These are phyloP conservation scores for Malus fusca DNA, from an alignment of 306 rosid genomes.

Conservation along the genomic window DNA sequence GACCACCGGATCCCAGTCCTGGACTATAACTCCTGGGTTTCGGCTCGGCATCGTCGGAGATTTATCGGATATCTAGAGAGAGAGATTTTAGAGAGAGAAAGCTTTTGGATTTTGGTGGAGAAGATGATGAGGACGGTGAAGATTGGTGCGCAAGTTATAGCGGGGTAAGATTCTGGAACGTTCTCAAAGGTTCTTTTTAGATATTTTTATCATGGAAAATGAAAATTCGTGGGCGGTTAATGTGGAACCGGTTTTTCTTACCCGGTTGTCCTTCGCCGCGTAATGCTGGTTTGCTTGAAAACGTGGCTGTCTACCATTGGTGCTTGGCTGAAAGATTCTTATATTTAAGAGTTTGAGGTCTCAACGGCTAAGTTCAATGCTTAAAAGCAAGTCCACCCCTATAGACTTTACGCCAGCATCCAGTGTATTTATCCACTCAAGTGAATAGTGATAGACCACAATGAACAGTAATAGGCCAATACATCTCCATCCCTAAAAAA, in stretches of 20 bases:
- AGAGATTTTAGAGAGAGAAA: background rate
- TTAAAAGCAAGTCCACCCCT: no score
- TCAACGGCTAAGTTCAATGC: no score
- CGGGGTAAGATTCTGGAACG: background rate
- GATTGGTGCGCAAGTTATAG: background rate
- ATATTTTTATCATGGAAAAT: background rate
- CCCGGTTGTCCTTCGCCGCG: background rate
- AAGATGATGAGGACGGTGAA: background rate
- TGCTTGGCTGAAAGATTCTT: background rate
- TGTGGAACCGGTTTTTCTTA: background rate
- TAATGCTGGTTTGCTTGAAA: background rate
- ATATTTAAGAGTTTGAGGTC: no score
- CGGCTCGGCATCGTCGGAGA: slow-evolving; percentile 54
- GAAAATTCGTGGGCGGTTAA: background rate
- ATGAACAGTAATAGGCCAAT: no score
- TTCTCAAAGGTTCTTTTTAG: slow-evolving; percentile 2
- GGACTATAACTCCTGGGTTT: slow-evolving; percentile 45
- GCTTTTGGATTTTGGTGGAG: background rate
- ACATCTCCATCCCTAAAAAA: no score
- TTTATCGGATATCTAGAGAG: background rate
- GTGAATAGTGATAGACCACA: no score
- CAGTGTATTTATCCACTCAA: no score
- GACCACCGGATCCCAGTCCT: slow-evolving; percentile 78
- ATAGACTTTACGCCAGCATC: no score
- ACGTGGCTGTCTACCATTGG: background rate